Evolutionary conservation across 768 basidiomycete species (phyloP).

Genomic region (Pisolithus marmoratus): DNA sequence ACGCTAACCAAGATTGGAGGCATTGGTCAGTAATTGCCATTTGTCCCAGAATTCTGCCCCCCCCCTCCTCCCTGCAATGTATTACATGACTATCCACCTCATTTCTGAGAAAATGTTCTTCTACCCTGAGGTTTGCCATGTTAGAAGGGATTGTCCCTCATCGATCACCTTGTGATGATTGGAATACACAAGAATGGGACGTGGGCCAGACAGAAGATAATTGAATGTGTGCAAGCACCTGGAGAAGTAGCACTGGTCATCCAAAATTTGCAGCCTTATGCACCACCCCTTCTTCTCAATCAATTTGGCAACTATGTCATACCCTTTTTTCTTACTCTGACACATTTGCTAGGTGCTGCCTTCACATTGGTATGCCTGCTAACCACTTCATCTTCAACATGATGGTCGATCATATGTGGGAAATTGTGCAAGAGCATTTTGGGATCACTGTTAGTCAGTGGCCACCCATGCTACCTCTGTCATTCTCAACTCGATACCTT

Average conservation of each 20-base stretch:
- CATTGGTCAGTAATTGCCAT: background rate
- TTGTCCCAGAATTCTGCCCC: conserved; percentile 76
- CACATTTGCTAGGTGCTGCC: too few species aligned
- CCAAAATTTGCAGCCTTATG: conserved; percentile 83
- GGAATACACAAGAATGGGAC: conserved; percentile 99
- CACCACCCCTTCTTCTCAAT: conserved; percentile 89
- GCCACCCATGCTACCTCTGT: conserved; percentile 90
- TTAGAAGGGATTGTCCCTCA: conserved; percentile 91
- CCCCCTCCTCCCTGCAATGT: conserved; percentile 89
- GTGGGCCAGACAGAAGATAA: too few species aligned
- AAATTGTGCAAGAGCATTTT: conserved; percentile 95
- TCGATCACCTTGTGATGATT: conserved; percentile 92
- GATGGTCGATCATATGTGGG: conserved; percentile 97
- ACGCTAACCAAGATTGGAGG: conserved; percentile 22
- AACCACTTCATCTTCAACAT: conserved; percentile 98
- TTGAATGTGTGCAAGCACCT: too few species aligned
- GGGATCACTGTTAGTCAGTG: too few species aligned
- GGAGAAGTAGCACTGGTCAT: conserved; percentile 85
- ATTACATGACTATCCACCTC: conserved; percentile 92
- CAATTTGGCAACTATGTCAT: conserved; percentile 93
- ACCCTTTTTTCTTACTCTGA: conserved; percentile 82
- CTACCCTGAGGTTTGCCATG: conserved; percentile 77
- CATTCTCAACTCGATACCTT: conserved; percentile 94
- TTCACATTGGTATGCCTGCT: conserved; percentile 82
- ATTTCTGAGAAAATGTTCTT: conserved; percentile 81